phyloP scores from a whole-genome alignment of 345 rosid species.

The Cardamine chenopodiifolia region DNA sequence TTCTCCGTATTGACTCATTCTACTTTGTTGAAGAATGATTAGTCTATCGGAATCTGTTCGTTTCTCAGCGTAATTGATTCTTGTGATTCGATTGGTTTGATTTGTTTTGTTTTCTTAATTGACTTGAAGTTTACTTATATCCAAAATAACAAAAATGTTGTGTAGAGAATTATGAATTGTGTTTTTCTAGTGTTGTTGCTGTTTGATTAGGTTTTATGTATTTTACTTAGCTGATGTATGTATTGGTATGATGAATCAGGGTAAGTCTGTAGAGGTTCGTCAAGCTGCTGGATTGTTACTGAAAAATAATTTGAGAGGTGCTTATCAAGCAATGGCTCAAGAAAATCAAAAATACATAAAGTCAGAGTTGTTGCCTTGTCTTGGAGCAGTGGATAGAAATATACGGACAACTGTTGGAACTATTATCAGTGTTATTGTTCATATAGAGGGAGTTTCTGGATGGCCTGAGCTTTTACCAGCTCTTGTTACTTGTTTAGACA shows the following conservation, averaged over 20 bases:
- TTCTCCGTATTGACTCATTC: constrained; percentile 35
- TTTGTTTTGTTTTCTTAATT: neutral
- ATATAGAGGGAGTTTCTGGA: constrained; percentile 65
- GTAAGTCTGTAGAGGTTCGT: constrained; percentile 79
- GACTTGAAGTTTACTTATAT: constrained; percentile 30
- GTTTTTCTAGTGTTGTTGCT: neutral
- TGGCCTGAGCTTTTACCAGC: constrained; percentile 95
- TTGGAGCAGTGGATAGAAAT: constrained; percentile 87
- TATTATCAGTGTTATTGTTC: constrained; percentile 75
- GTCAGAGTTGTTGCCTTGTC: constrained; percentile 79
- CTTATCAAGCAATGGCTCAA: constrained; percentile 64
- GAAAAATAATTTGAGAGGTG: constrained; percentile 81
- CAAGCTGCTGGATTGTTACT: constrained; percentile 97
- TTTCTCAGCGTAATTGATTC: constrained; percentile 15
- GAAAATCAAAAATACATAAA: constrained; percentile 69
- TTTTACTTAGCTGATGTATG: constrained; percentile 20
- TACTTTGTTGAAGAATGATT: neutral
- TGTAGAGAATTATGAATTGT: constrained; percentile 3
- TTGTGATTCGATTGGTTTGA: constrained; percentile 15
- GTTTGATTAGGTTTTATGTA: constrained; percentile 13
- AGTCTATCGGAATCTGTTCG: constrained; percentile 15
- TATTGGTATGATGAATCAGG: constrained; percentile 52
- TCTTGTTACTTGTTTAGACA: constrained; percentile 78
- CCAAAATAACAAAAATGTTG: neutral
- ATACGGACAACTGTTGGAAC: constrained; percentile 93